Conservation (phyloP, 176 grass and related monocot species). For the Chloris gayana region DNA sequence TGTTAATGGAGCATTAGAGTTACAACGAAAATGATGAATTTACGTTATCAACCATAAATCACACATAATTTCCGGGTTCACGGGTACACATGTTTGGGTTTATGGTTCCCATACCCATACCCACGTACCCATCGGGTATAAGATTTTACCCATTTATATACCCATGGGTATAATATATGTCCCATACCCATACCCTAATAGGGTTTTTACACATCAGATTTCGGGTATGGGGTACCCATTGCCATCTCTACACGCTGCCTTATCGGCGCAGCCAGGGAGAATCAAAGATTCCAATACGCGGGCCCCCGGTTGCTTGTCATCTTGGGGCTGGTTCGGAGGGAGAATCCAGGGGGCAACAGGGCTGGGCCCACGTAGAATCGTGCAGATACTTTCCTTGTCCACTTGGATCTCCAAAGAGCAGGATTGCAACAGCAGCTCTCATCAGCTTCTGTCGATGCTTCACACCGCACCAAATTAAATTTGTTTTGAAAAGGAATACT, state of each 20-base stretch:
- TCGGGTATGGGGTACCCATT: too few species aligned
- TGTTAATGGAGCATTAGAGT: too few species aligned
- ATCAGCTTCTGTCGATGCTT: neutral
- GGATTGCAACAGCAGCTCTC: neutral
- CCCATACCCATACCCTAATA: too few species aligned
- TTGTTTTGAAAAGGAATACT: neutral
- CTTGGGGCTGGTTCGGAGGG: neutral
- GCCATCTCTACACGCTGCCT: neutral
- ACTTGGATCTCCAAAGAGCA: constrained; percentile 42
- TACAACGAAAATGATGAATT: too few species aligned
- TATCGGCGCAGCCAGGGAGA: constrained; percentile 24
- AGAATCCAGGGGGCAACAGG: constrained; percentile 41
- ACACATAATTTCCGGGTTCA: too few species aligned
- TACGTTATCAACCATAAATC: too few species aligned
- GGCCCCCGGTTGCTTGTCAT: constrained; percentile 32
- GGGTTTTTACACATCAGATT: too few species aligned
- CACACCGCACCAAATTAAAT: neutral
- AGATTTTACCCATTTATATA: too few species aligned
- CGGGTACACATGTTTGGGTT: too few species aligned
- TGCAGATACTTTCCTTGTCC: constrained; percentile 70
- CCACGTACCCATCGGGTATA: too few species aligned
- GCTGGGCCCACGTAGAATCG: constrained; percentile 54
- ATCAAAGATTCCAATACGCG: constrained; percentile 48
- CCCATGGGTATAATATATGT: too few species aligned
- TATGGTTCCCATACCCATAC: too few species aligned